phyloP scores from a whole-genome alignment of 108 stramenopile species.

The Bacterosira constricta region DNA sequence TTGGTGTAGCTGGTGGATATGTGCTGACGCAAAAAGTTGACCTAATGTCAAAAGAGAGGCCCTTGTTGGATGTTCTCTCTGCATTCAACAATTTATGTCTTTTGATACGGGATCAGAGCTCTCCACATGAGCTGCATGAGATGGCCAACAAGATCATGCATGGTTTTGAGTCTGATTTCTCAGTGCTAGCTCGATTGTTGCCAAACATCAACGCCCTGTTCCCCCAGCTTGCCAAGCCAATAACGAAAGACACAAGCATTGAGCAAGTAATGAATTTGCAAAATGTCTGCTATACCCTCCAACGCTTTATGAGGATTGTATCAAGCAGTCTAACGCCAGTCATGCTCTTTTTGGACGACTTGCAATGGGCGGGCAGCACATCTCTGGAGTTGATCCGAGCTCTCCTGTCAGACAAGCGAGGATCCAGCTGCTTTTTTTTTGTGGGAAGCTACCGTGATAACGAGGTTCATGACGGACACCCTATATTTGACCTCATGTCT shows the following conservation, averaged over 20 bases:
- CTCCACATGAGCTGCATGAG: neutral
- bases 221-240: neutral
- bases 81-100: constrained; percentile 33
- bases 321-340: constrained; percentile 25
- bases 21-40: constrained; percentile 29
- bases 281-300: constrained; percentile 24
- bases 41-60: constrained; percentile 16
- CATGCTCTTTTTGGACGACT: constrained; percentile 50
- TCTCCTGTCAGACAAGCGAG: constrained; percentile 26
- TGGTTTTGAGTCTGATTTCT: constrained; percentile 13
- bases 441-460: constrained; percentile 42
- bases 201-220: constrained; percentile 16
- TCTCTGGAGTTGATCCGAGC: constrained; percentile 21
- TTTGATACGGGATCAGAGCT: neutral
- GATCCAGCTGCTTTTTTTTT: constrained; percentile 34
- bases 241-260: neutral
- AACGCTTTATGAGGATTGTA: constrained; percentile 29
- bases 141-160: constrained; percentile 5
- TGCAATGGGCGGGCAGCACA: constrained; percentile 43
- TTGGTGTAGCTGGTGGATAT: constrained; percentile 27
- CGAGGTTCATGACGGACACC: constrained; percentile 15
- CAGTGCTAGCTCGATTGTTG: constrained; percentile 18
- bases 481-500: constrained; percentile 12
- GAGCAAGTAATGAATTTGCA: constrained; percentile 1
- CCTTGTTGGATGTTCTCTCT: constrained; percentile 18